These are phyloP conservation scores for Cardamine occulta DNA, from an alignment of 345 rosid species.

Conservation along the genomic window DNA sequence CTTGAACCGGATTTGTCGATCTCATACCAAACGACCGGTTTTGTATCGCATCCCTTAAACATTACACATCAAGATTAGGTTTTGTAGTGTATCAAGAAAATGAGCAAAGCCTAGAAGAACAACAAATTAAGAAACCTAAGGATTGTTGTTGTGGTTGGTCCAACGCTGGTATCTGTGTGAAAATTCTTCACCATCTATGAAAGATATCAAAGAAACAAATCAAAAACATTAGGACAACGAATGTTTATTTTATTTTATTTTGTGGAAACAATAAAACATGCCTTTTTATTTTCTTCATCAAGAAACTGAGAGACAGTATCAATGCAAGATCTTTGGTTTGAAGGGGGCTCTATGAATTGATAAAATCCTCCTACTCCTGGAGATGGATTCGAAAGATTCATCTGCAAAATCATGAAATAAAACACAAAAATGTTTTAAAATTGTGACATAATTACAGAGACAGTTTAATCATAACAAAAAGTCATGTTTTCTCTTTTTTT, in stretches of 20 bases:
- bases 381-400: constrained; percentile 40
- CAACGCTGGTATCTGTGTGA: constrained; percentile 15
- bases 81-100: constrained; percentile 16
- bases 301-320: constrained; percentile 39
- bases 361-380: constrained; percentile 40
- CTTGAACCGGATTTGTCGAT: constrained; percentile 25
- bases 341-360: constrained; percentile 72
- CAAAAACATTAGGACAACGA: constrained; percentile 13
- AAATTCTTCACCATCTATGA: constrained; percentile 49
- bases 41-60: constrained; percentile 22
- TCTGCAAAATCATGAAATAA: constrained; percentile 37
- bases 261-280: constrained; percentile 5
- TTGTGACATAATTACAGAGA: background rate
- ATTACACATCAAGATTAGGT: constrained; percentile 19
- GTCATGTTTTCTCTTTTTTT: background rate
- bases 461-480: background rate
- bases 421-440: background rate
- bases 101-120: constrained; percentile 4
- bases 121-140: constrained; percentile 28
- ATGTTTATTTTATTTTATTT: background rate
- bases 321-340: constrained; percentile 61
- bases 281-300: constrained; percentile 52
- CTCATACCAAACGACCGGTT: constrained; percentile 17
- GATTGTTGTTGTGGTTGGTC: constrained; percentile 6
- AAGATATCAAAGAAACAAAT: constrained; percentile 7